Percentiles rank a stretch among this genome's conserved stretches.
Evolutionary conservation across 169 alveolate species (phyloP).

Genomic region (Cryptosporidium andersoni): DNA sequence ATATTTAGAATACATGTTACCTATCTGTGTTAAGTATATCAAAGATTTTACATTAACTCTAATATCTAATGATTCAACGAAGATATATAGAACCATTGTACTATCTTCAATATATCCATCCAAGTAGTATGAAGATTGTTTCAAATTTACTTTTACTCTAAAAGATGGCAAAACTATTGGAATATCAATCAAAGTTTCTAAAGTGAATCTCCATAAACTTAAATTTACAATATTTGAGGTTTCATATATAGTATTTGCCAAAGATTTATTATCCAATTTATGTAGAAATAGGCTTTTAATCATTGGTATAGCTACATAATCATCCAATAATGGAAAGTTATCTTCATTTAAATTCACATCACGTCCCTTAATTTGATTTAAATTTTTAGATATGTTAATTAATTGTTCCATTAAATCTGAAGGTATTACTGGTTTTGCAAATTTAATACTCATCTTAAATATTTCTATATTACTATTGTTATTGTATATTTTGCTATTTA

Average conservation of each 20-base stretch:
- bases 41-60: constrained; percentile 27
- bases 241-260: neutral
- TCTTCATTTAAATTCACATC: neutral
- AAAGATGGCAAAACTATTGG: constrained; percentile 27
- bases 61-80: constrained; percentile 34
- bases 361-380: neutral
- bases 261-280: too few relatives aligned
- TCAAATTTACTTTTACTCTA: constrained; percentile 27
- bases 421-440: constrained; percentile 48
- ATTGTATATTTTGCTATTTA: constrained; percentile 6
- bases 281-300: too few relatives aligned
- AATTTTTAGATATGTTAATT: constrained; percentile 9
- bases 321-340: neutral
- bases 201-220: constrained; percentile 18
- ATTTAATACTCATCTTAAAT: constrained; percentile 42
- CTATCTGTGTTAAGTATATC: constrained; percentile 24
- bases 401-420: constrained; percentile 17
- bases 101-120: neutral
- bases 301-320: neutral
- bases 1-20: constrained; percentile 19
- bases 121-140: constrained; percentile 1
- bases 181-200: constrained; percentile 3
- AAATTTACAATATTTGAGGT: constrained; percentile 21
- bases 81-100: constrained; percentile 9
- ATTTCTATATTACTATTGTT: constrained; percentile 35